Percentiles rank a stretch among this genome's conserved stretches.
phyloP scores from a whole-genome alignment of 495 filamentous ascomycete genomes.

The Recurvomyces mirabilis region DNA sequence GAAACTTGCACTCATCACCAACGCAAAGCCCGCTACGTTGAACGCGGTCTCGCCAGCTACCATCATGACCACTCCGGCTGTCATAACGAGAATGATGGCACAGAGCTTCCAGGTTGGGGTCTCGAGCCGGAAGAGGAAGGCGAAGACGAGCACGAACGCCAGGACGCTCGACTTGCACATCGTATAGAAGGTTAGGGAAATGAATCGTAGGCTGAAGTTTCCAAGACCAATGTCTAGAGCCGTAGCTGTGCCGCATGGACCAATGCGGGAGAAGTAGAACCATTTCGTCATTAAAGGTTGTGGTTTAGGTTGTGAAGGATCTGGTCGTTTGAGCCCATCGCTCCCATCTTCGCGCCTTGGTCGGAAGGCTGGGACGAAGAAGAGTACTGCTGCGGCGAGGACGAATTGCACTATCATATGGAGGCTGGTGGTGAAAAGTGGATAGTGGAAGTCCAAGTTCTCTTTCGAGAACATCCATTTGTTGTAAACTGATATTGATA shows the following conservation, averaged over 20 bases:
- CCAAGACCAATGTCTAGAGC: slow-evolving; percentile 94
- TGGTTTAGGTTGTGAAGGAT: slow-evolving; percentile 40
- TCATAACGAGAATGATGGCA: slow-evolving; percentile 85
- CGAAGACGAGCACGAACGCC: slow-evolving; percentile 90
- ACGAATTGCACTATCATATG: slow-evolving; percentile 96
- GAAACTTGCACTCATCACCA: slow-evolving; percentile 86
- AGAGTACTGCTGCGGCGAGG: slow-evolving; percentile 68
- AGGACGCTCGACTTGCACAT: slow-evolving; percentile 99
- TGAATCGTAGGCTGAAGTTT: slow-evolving; percentile 91
- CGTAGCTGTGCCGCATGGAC: slow-evolving; percentile 85
- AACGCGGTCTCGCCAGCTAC: slow-evolving; percentile 93
- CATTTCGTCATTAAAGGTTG: slow-evolving; percentile 76
- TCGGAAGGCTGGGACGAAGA: slow-evolving; percentile 70
- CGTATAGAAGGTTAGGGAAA: slow-evolving; percentile 95
- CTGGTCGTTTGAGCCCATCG: slow-evolving; percentile 17
- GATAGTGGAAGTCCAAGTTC: slow-evolving; percentile 82
- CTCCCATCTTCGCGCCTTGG: slow-evolving; percentile 34
- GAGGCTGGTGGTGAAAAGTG: slow-evolving; percentile 86
- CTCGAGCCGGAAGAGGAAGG: slow-evolving; percentile 89
- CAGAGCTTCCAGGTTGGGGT: slow-evolving; percentile 74
- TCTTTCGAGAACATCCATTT: slow-evolving; percentile 98
- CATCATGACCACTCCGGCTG: slow-evolving; percentile 94
- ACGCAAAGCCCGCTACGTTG: slow-evolving; percentile 72
- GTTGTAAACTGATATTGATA: slow-evolving; percentile 96
- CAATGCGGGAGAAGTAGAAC: slow-evolving; percentile 88